Percentiles rank a stretch among this genome's conserved stretches.
Evolutionary conservation across 805 yeast species (phyloP).

Genomic region (Cyberlindnera maclurae): DNA sequence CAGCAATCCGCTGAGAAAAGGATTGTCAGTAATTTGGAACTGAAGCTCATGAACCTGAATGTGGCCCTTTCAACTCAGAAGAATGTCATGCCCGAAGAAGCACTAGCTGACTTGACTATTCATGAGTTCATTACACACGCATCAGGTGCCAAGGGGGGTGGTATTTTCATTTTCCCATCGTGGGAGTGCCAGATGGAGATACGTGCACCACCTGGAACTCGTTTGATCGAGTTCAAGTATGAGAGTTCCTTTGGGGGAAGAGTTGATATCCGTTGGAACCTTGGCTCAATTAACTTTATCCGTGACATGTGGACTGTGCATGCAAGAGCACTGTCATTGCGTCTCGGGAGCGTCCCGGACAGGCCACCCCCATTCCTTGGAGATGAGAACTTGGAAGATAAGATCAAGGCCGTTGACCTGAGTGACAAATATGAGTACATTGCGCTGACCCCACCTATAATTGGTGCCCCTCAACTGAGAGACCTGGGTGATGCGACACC

Average conservation of each 20-base stretch:
- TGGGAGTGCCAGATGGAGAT: conserved; percentile 70
- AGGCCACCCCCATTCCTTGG: conserved; percentile 21
- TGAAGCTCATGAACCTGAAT: conserved; percentile 54
- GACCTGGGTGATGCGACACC: conserved; percentile 97
- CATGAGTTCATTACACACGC: conserved; percentile 52
- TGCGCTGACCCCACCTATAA: conserved; percentile 68
- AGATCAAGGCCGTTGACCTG: conserved; percentile 40
- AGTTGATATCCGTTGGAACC: conserved; percentile 88
- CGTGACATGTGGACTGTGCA: conserved; percentile 91
- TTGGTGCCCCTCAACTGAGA: conserved; percentile 82
- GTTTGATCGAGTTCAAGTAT: conserved; percentile 58
- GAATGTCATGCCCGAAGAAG: conserved; percentile 43
- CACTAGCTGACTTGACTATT: conserved; percentile 38
- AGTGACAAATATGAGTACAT: conserved; percentile 46
- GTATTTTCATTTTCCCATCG: conserved; percentile 73
- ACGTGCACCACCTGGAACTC: conserved; percentile 46
- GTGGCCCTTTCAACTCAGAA: conserved; percentile 63
- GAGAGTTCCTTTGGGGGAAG: conserved; percentile 78
- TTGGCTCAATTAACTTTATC: conserved; percentile 85
- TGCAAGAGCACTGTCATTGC: conserved; percentile 59
- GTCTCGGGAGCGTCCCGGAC: conserved; percentile 34
- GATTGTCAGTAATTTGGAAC: conserved; percentile 43
- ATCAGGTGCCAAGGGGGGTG: conserved; percentile 64
- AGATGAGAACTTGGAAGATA: conserved; percentile 31
- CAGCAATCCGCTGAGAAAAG: conserved; percentile 38